Evolutionary conservation across 2,329 filamentous ascomycete species (phyloP).

Genomic region (Ophiobolus disseminans): DNA sequence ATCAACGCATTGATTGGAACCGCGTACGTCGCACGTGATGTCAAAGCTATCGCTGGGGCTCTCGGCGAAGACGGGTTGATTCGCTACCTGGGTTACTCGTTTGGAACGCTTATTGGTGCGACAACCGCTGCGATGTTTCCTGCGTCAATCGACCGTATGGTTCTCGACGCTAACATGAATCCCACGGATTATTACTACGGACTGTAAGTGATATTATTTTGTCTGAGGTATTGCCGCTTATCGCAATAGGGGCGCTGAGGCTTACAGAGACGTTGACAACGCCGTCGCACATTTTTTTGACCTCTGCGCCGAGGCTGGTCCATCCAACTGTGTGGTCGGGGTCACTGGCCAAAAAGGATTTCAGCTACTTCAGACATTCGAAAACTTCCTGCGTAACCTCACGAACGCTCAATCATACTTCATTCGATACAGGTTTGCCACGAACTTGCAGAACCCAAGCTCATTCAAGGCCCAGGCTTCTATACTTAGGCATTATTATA

Average conservation of each 20-base stretch:
- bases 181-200: conserved; percentile 13
- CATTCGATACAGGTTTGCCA: not conserved
- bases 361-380: conserved; percentile 2
- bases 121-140: conserved; percentile 38
- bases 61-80: conserved; percentile 52
- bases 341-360: not conserved
- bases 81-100: conserved; percentile 51
- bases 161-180: conserved; percentile 53
- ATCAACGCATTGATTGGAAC: conserved; percentile 46
- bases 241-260: conserved; percentile 3
- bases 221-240: not conserved
- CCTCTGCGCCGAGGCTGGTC: conserved; percentile 60
- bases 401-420: not conserved
- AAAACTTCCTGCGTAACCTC: conserved; percentile 1
- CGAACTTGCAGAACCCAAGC: not conserved
- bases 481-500: not conserved
- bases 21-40: conserved; percentile 54
- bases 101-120: conserved; percentile 50
- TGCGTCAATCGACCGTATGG: conserved; percentile 20
- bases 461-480: not conserved
- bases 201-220: conserved; percentile 1
- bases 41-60: conserved; percentile 55
- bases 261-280: conserved; percentile 1
- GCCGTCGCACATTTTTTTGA: conserved; percentile 57
- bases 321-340: conserved; percentile 10